These are phyloP conservation scores for Penicillium waksmanii DNA, from an alignment of 495 filamentous ascomycete genomes.

Conservation along the genomic window DNA sequence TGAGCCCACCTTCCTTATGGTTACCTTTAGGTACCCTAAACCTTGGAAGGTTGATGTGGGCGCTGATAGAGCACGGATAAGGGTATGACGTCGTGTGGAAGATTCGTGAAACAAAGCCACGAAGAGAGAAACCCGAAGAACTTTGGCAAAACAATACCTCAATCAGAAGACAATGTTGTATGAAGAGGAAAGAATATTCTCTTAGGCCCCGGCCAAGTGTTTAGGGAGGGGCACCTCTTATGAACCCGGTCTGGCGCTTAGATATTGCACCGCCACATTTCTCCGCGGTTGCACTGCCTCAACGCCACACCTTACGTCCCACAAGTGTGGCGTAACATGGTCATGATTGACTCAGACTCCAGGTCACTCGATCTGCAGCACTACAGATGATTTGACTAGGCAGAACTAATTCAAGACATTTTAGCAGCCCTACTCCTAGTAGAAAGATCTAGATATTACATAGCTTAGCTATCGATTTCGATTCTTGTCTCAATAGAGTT, in stretches of 20 bases:
- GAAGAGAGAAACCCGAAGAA: neutral
- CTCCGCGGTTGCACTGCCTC: conserved; percentile 21
- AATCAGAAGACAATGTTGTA: conserved; percentile 1
- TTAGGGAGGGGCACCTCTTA: conserved; percentile 26
- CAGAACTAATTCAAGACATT: conserved; percentile 12
- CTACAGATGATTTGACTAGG: conserved; percentile 1
- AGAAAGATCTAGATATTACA: neutral
- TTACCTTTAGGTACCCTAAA: neutral
- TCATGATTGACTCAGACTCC: neutral
- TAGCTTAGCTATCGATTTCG: neutral
- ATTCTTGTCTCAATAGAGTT: neutral
- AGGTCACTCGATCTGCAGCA: neutral
- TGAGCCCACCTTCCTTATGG: neutral
- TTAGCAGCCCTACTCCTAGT: conserved; percentile 13
- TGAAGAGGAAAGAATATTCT: conserved; percentile 7
- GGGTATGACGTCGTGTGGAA: conserved; percentile 20
- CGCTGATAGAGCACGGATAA: conserved; percentile 25
- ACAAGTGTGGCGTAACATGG: neutral
- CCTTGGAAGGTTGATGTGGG: conserved; percentile 1
- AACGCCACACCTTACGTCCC: conserved; percentile 19
- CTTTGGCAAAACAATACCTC: neutral
- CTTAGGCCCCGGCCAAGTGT: conserved; percentile 12
- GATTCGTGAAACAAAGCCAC: no score
- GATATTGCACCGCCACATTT: conserved; percentile 32
- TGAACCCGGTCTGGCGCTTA: conserved; percentile 32